Evolutionary conservation across 1,139 yeast species (phyloP), one percentile per base, ranked within the genome.

Genomic region (Yamadazyma membranifaciens): DNA sequence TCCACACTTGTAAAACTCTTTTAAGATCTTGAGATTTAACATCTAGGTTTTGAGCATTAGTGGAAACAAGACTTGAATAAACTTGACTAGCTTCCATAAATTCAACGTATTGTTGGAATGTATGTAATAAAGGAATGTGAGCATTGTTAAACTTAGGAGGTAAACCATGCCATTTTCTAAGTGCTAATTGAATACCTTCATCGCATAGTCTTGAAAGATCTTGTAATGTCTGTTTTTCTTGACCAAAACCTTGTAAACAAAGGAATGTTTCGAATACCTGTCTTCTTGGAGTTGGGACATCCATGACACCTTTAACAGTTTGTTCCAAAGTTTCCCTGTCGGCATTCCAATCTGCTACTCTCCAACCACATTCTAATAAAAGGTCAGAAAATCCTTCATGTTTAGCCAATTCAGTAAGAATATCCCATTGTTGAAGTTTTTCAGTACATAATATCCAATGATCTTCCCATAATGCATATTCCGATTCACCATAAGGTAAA

Each of bases 371-470:
- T 63, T 94, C 99, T 22, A 94, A 70, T 31, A 94, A 67, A 50
- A 94, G 71, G 57, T 94, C 99, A 0, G 97, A 88, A 57, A 91
- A 94, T 1, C 97, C 97, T 70, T 94, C 99, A 56, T 94, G 98
- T 56, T 92, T 88, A 3, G 99, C 98, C 37, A 94, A 73, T 55
- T 94, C 99, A 0, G 98, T 91, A 47, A 94, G 72, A 43, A 94
- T 85, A 59, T 94, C 98, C 99, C 99, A 94, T 49, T 92, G 98
- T 57, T 94, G 99, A 39, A 94, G 69, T 57, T 94, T 92, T 58
- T 94, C 97, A 2, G 98, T 96, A 69, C 98, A 91, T 29, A 87
- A 67, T 42, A 94, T 88, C 99, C 98, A 94, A 54, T 92, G 95
- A 57, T 94, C 98, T 65, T 94, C 99, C 99, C 99, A 94, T 35